Evolutionary conservation across 1,284 basidiomycete species (phyloP), one percentile per base, ranked within the genome.

Genomic region (Pisolithus thermaeus): DNA sequence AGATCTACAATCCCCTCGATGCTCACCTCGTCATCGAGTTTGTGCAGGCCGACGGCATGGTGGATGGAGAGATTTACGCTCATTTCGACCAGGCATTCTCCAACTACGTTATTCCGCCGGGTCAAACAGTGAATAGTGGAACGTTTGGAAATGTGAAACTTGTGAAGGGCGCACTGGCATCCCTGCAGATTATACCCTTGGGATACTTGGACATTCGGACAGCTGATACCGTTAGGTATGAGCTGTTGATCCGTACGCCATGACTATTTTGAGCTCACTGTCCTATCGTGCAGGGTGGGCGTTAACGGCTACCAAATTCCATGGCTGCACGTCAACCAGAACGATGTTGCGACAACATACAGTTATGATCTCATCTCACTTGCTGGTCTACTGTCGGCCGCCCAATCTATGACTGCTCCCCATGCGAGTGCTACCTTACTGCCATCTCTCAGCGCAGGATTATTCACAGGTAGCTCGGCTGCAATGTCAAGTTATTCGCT

Each of bases 1-100:
- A 80, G 78, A 64, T 80, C 25, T 62, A 72, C 51, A 86, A 87
- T 58, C 82, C 83, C 3, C 65, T 85, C 7, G 78, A 76, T 53
- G 70, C 79, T 3, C 75, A 79, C 27, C 69, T 87, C 20, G 66
- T 75, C 27, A 71, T 87, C 54, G 70, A 74, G 46, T 79, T 76
- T 53, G 72, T 80, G 0, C 84, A 86, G 59, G 70, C 75, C 9
- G 18, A 85, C 57, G 69, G 73, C 1, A 71, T 76, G 1, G 66
- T 83, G 4, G 63, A 79, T 38, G 80, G 79, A 4, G 61, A 69
- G 39, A 74, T 70, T 1, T 87, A 74, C 56, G 82, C 84, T 3
- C 74, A 75, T 55, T 84, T 87, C 61, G 70, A 71, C 23, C 74
- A 79, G 52, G 42, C 69, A 1, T 84, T 85, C 63, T 66, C 70